These are phyloP conservation scores for Neurospora sp. DNA, from an alignment of 495 filamentous ascomycete species.

Conservation along the genomic window DNA sequence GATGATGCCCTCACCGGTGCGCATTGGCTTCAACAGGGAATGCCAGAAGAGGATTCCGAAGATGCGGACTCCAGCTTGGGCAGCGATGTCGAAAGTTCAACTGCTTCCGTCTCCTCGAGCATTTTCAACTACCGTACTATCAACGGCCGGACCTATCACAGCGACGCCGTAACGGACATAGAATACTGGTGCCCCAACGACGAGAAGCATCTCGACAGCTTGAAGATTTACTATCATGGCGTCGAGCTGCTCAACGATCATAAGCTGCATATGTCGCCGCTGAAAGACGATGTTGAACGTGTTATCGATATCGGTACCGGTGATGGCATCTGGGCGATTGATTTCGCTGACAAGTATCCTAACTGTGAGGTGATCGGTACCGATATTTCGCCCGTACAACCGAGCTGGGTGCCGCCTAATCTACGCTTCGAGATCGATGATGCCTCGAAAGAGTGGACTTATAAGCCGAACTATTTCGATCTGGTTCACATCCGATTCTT, in stretches of 20 bases:
- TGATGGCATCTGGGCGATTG: conserved; percentile 41
- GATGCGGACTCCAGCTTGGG: neutral
- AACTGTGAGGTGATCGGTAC: conserved; percentile 22
- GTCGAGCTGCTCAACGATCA: neutral
- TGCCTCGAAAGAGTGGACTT: conserved; percentile 36
- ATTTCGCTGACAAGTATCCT: conserved; percentile 31
- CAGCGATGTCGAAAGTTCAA: conserved; percentile 12
- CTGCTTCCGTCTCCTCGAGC: conserved; percentile 31
- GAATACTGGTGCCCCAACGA: conserved; percentile 18
- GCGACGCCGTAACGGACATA: conserved; percentile 1
- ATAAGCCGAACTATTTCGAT: conserved; percentile 40
- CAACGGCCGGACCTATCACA: conserved; percentile 27
- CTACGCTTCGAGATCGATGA: conserved; percentile 35
- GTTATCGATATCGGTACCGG: conserved; percentile 44
- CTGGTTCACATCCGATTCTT: conserved; percentile 47
- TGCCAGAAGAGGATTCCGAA: neutral
- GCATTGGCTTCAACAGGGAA: neutral
- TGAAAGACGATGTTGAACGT: neutral
- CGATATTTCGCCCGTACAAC: conserved; percentile 32
- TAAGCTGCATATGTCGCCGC: neutral
- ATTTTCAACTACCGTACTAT: conserved; percentile 32
- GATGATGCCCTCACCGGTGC: neutral
- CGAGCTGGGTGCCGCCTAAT: conserved; percentile 28
- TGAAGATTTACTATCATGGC: conserved; percentile 10
- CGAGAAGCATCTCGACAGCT: conserved; percentile 12